These are phyloP conservation scores for Acorus calamus DNA, from an alignment of 106 monocot species.

Conservation along the genomic window DNA sequence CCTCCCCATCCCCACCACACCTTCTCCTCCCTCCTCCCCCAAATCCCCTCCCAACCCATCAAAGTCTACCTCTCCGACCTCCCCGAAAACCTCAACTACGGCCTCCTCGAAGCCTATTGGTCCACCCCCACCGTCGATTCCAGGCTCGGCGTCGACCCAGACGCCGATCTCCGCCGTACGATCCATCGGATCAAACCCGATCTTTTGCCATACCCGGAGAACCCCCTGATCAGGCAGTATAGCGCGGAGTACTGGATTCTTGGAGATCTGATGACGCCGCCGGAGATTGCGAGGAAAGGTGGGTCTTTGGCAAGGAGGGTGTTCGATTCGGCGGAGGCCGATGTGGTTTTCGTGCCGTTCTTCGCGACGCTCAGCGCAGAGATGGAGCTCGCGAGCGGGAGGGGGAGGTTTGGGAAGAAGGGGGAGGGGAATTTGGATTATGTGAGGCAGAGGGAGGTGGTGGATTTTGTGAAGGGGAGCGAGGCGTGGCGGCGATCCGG, in stretches of 20 bases:
- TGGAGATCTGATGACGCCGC: conserved; percentile 56
- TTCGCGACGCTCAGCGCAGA: conserved; percentile 87
- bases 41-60: conserved; percentile 20
- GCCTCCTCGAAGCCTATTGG: conserved; percentile 81
- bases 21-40: not conserved
- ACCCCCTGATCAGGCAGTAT: conserved; percentile 74
- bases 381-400: conserved; percentile 93
- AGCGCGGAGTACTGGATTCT: conserved; percentile 81
- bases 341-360: conserved; percentile 87
- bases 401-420: conserved; percentile 58
- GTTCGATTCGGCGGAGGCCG: conserved; percentile 24
- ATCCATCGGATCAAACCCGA: not conserved
- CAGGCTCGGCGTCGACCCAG: conserved; percentile 45
- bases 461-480: conserved; percentile 28
- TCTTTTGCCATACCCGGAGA: conserved; percentile 46
- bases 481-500: conserved; percentile 60
- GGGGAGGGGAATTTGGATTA: conserved; percentile 54
- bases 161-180: conserved; percentile 12
- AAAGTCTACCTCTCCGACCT: conserved; percentile 57
- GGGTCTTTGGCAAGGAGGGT: conserved; percentile 37
- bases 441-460: conserved; percentile 59
- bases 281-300: conserved; percentile 2
- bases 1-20: not conserved
- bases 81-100: conserved; percentile 63
- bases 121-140: conserved; percentile 59